A percentile compares a stretch with the other conserved stretches of the same genome.
These are phyloP conservation scores for Mycena maculata DNA, from an alignment of 768 basidiomycete species.

Conservation along the genomic window DNA sequence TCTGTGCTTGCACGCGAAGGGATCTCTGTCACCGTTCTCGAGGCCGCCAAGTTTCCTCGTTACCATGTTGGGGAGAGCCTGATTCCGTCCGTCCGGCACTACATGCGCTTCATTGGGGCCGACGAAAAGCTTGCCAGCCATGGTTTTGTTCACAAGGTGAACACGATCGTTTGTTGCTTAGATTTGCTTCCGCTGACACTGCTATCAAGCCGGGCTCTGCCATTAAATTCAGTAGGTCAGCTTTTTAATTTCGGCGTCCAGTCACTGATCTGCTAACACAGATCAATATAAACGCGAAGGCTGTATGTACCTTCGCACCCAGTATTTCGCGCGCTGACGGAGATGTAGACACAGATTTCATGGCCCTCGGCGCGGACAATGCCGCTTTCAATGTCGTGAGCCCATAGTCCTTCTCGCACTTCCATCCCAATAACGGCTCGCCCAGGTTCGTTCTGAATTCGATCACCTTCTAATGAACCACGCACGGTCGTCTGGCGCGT, in stretches of 20 bases:
- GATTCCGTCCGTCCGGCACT: slow-evolving; percentile 70
- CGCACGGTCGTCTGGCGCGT: slow-evolving; percentile 61
- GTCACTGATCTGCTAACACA: slow-evolving; percentile 6
- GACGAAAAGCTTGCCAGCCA: slow-evolving; percentile 61
- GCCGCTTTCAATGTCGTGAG: slow-evolving; percentile 72
- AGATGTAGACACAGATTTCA: slow-evolving; percentile 66
- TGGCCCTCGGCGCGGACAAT: slow-evolving; percentile 64
- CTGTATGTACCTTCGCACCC: slow-evolving; percentile 52
- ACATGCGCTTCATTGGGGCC: slow-evolving; percentile 67
- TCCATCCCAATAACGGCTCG: not conserved
- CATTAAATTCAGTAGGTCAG: slow-evolving; percentile 60
- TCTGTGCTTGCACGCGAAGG: slow-evolving; percentile 68
- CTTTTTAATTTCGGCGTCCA: slow-evolving; percentile 8
- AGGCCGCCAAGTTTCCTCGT: slow-evolving; percentile 66
- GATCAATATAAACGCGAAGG: slow-evolving; percentile 73
- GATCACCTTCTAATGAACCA: slow-evolving; percentile 69
- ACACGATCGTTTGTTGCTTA: slow-evolving; percentile 1
- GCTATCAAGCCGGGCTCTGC: slow-evolving; percentile 65
- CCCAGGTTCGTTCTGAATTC: slow-evolving; percentile 69
- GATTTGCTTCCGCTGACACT: slow-evolving; percentile 20
- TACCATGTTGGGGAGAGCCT: slow-evolving; percentile 72
- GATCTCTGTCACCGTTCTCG: slow-evolving; percentile 63
- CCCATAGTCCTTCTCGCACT: slow-evolving; percentile 18
- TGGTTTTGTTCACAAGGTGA: slow-evolving; percentile 66
- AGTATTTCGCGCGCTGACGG: not conserved